Evolutionary conservation across 208 protist species (phyloP).

Genomic region (Naegleria gruberi): DNA sequence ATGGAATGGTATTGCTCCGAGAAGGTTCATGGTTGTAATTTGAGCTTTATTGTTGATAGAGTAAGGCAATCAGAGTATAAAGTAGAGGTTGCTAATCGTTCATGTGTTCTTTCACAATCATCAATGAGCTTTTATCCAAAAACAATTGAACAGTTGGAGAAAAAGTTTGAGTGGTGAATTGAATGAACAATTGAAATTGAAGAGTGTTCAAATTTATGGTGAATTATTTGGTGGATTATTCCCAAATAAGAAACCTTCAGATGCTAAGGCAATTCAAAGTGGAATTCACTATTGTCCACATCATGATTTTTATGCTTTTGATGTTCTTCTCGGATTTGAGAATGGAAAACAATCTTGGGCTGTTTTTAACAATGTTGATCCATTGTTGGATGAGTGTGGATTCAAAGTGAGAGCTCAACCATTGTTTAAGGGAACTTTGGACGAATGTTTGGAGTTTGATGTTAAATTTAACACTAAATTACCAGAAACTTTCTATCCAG

Average conservation of each 20-base stretch:
- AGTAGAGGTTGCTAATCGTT: neutral
- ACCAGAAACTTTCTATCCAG: neutral
- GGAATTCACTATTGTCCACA: neutral
- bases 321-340: neutral
- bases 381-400: neutral
- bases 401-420: neutral
- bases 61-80: neutral
- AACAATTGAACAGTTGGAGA: neutral
- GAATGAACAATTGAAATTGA: no score
- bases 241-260: neutral
- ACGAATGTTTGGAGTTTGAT: neutral
- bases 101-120: neutral
- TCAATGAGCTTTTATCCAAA: neutral
- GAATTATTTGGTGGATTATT: neutral
- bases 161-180: neutral
- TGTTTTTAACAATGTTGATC: neutral
- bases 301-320: conserved; percentile 7
- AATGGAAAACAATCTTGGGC: neutral
- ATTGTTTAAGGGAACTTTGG: neutral
- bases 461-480: neutral
- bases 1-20: neutral
- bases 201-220: neutral
- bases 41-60: neutral
- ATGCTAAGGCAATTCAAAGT: neutral
- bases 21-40: conserved; percentile 11